Base-by-base conservation (phyloP, 208 protist genomes). In the Angomonas ambiguus region DNA sequence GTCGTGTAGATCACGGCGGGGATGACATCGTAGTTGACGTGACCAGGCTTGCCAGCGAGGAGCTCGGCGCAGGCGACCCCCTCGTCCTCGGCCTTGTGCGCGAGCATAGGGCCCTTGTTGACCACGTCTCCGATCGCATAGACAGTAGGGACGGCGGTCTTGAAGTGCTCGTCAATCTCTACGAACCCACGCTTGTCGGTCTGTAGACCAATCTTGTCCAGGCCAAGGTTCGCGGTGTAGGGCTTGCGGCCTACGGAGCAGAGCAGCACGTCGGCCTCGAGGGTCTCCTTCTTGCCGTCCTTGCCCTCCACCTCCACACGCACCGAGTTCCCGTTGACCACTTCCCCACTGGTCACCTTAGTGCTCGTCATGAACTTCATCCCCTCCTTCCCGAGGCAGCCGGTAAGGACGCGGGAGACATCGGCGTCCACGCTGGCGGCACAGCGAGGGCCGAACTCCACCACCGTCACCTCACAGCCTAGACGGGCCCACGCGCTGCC, bases 21-120 rank as follows among this genome's bases (percentile, higher is more conserved):
- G 66, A 99, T 99, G 51, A 91, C 81, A 72, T 97, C 82, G 83
- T 99, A 99, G 87, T 99, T 99, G 20, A 99, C 93, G 74, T 99
- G 96, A 10, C 94, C 89, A 10, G 83, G 67, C 76, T 92, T 88
- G 35, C 96, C 95, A 42, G 95, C 95, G 35, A 99, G 75, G 32
- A 87, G 51, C 83, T 99, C 97, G 6, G 95, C 97, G 56, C 89
- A 84, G 18, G 94, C 93, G 41, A 99, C 94, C 65, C 97, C 98
- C 74, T 99, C 98, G 41, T 99, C 98, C 85, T 99, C 98, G 27
- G 98, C 99, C 91, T 99, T 99, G 95, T 99, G 99, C 3, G 99
- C 99, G 3, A 99, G 91, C 98, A 99, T 99, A 30, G 98, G 96
- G 33, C 99, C 99, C 78, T 95, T 95, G 56, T 87, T 85, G 33